Evolutionary conservation across 352 stramenopile species (phyloP), one percentile per base, ranked within the genome.

Genomic region (Peronospora belbahrii): DNA sequence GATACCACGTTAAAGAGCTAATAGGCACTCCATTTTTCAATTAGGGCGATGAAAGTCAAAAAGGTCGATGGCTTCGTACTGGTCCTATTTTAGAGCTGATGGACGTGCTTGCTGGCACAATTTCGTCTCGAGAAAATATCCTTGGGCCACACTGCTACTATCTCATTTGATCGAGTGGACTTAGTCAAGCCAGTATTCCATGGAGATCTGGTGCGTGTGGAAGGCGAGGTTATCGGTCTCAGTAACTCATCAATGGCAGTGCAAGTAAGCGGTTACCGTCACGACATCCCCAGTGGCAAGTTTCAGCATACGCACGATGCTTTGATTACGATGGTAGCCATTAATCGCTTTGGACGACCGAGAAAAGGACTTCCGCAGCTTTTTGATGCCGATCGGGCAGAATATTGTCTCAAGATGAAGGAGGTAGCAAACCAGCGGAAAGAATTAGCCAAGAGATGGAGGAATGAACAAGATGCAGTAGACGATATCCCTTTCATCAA

Each of bases 251-350:
- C 68, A 45, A 83, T 79, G 53, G 64, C 71, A 5, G 65, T 80
- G 5, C 65, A 83, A 35, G 57, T 79, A 23, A 67, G 56, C 20
- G 71, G 71, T 6, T 83, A 69, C 31, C 68, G 68, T 9, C 55
- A 78, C 30, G 71, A 83, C 42, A 11, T 74, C 3, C 39, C 52
- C 2, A 64, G 51, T 4, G 63, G 57, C 28, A 31, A 24, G 13
- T 80, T 70, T 37, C 44, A 83, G 36, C 68, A 79, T 56, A 83
- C 71, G 7, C 71, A 80, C 58, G 62, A 65, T 11, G 68, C 71
- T 11, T 57, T 83, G 40, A 68, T 83, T 36, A 83, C 71, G n/a
- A 74, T 83, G 59, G 71, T 83, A 31, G 66, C 71, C 14, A 74
- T 83, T 51, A 70, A 78, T 48, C 62, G 64, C 35, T 75, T 79